Evolutionary conservation across 129 eudicot genomes (phyloP), one percentile per base, ranked within the genome.

Genomic region (Helianthus tuberosus): DNA sequence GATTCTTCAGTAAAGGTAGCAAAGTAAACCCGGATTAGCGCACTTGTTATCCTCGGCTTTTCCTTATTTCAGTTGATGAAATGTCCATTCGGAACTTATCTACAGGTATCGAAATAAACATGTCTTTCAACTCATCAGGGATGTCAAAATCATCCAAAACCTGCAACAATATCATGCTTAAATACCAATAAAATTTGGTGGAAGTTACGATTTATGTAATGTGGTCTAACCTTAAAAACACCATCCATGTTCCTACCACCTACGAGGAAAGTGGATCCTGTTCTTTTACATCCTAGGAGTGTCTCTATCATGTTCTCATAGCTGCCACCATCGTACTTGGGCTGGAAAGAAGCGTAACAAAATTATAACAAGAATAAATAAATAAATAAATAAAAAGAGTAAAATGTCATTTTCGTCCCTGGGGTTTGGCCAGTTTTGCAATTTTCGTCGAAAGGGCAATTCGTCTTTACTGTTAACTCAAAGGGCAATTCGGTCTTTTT

Each of bases 241-340:
- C 97, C 97, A 78, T 91, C 90, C 67, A 94, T 84, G 74, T 87
- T 87, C 59, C 96, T 91, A 69, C 99, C 99, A 60, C 91, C 99
- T 38, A 94, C 98, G 0, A 94, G 83, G 81, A 94, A 94, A 62
- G 85, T 47, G 51, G 87, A 82, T 27, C 93, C 97, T 16, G 96
- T 94, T 25, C 67, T 91, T 84, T 88, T 90, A 84, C 98, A 90
- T 74, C 79, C 81, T 32, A 75, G 76, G 25, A 94, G 89, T 41
- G 68, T 80, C 66, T 90, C 93, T 77, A 94, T 53, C 98, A 91
- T 91, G 73, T 79, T 91, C 11, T 74, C 84, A 66, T 91, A 80
- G 57, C 81, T 92, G 53, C 85, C 91, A 68, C 87, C 86, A 69
- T 88, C 88, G 80, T 94, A 94, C 51, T 94, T 94, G 6, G 97